These are phyloP conservation scores for Hyaloscypha bicolor DNA, from an alignment of 495 filamentous ascomycete species.

Conservation along the genomic window DNA sequence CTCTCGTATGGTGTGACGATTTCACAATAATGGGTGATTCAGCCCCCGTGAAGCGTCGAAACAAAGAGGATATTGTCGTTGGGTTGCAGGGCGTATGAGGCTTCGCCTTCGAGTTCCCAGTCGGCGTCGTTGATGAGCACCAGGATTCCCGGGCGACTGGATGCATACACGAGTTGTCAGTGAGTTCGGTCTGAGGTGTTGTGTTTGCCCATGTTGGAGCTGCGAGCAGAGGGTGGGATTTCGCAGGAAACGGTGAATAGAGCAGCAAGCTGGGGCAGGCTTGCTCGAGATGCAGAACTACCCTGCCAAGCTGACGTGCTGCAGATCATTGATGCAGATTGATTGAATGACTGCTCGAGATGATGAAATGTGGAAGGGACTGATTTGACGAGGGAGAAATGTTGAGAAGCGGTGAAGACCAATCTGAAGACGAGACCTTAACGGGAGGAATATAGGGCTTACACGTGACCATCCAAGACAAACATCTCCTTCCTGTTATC, in stretches of 20 bases:
- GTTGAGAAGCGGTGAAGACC: constrained; percentile 25
- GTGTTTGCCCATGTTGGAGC: constrained; percentile 8
- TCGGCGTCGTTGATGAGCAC: constrained; percentile 97
- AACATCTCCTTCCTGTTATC: constrained; percentile 89
- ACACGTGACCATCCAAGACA: constrained; percentile 87
- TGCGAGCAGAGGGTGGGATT: background rate
- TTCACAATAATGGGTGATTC: constrained; percentile 6
- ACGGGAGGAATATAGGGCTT: constrained; percentile 38
- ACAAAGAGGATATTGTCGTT: constrained; percentile 94
- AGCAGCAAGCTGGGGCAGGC: constrained; percentile 10
- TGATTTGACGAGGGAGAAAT: constrained; percentile 21
- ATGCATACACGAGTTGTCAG: constrained; percentile 18
- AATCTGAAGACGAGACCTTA: background rate
- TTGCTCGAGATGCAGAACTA: constrained; percentile 6
- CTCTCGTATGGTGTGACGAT: background rate
- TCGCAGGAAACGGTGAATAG: constrained; percentile 10
- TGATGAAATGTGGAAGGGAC: constrained; percentile 25
- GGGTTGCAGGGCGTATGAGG: constrained; percentile 77
- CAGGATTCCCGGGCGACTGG: constrained; percentile 91
- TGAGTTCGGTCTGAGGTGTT: background rate
- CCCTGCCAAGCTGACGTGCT: constrained; percentile 33
- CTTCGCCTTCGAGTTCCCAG: constrained; percentile 97
- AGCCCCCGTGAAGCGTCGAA: constrained; percentile 95
- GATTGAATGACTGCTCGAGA: constrained; percentile 14
- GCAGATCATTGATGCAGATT: constrained; percentile 14